Evolutionary conservation across 2,329 filamentous ascomycete species (phyloP), one percentile per base, ranked within the genome.

Genomic region (Epichloe sibirici): DNA sequence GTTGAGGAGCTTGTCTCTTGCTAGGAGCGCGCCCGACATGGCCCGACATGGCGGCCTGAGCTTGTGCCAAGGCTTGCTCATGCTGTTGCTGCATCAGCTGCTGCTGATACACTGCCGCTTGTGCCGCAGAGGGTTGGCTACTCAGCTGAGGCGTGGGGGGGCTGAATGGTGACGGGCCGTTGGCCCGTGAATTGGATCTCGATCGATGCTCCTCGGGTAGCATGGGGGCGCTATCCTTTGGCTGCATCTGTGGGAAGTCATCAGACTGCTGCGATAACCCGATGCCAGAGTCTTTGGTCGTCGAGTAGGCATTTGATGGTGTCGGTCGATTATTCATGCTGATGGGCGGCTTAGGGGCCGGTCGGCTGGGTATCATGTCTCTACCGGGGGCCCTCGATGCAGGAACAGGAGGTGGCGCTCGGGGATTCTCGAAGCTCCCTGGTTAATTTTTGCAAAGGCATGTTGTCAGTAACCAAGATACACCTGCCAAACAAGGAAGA

Each of bases 341-440:
- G 63, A 77, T 78, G 48, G 91, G 93, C n/a, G 91, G 88, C 68
- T 87, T 88, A 49, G 90, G 93, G 45, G 91, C 90, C 51, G 89
- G 87, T 55, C 93, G 82, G 62, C 82, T 86, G 48, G 93, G 90
- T 64, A 95, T 77, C 56, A 77, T 66, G 57, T 81, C 79, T 65
- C 79, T 78, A 52, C 56, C 53, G 45, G 68, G 71, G 54, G 69
- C 70, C 53, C 75, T 71, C 48, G 74, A 74, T 45, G 69, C 67
- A 53, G 91, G 90, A 55, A 96, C 87, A 11, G 91, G 93, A 57
- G 93, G 93, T 40, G 93, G 88, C 17, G 91, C 88, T 64, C 93
- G 82, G 48, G 93, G 93, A 65, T 98, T 97, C 72, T 97, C 93
- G 70, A 97, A 98, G 74, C 89, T 97, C 65, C 88, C 87, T 77